A percentile compares a stretch with the other conserved stretches of the same genome.
phyloP scores from a whole-genome alignment of 148 eudicot species.

The Bassia scoparia region DNA sequence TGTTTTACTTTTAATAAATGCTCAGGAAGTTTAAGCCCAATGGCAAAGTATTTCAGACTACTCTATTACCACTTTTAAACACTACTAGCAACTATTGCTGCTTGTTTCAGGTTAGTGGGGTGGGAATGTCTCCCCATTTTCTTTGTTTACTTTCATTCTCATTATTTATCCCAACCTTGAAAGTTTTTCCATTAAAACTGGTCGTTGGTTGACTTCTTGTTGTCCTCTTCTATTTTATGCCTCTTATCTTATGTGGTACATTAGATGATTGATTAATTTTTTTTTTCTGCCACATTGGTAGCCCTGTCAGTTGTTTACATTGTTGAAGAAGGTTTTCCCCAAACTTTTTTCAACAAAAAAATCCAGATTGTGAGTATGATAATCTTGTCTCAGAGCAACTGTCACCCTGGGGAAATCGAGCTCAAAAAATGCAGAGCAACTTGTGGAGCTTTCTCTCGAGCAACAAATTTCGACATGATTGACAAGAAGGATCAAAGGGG shows the following conservation, averaged over 20 bases:
- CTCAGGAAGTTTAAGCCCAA: no score
- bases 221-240: neutral
- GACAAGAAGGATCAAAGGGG: conserved; percentile 86
- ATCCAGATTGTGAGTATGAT: conserved; percentile 42
- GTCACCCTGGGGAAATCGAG: conserved; percentile 41
- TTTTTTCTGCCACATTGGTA: conserved; percentile 28
- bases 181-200: neutral
- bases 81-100: neutral
- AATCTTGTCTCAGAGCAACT: conserved; percentile 49
- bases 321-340: conserved; percentile 76
- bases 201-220: neutral
- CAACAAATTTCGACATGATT: conserved; percentile 87
- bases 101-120: neutral
- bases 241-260: neutral
- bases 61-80: no score
- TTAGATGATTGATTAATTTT: neutral
- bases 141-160: neutral
- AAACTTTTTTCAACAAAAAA: conserved; percentile 56
- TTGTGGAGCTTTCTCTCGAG: conserved; percentile 88
- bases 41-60: no score
- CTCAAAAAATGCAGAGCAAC: conserved; percentile 71
- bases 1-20: no score
- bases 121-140: neutral
- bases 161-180: conserved; percentile 7
- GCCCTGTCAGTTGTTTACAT: conserved; percentile 76